Evolutionary conservation across 805 yeast species (phyloP), one percentile per base, ranked within the genome.

Genomic region (Clavispora phyllophila): DNA sequence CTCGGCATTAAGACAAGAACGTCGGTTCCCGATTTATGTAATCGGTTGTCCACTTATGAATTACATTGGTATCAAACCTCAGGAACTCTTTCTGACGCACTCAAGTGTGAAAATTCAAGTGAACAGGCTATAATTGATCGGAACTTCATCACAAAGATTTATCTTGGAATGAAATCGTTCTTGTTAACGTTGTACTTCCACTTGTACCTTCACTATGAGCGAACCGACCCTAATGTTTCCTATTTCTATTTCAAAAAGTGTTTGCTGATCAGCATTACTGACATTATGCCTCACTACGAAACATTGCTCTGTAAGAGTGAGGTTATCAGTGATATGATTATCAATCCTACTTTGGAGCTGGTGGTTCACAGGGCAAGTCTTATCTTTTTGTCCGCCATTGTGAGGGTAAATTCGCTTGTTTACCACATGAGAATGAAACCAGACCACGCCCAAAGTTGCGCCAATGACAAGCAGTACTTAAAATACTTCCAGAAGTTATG

Each of bases 341-440:
- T 53, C 44, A 56, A 56, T 34, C 59, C 60, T 1, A 46, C 50
- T 9, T 32, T 56, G 17, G 45, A 47, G 13, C 42, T 47, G 38
- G 45, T 57, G 40, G 55, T 66, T 17, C 69, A 65, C 41, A 65
- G 62, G 45, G 44, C 65, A 7, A 63, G 61, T 44, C 62, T 58
- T 47, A 47, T 63, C 4, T 50, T 57, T 35, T 46, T 64, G 28
- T 62, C 69, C 1, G 53, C 62, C 6, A 56, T 65, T 8, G 53
- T 64, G 3, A 53, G 66, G 29, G 55, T 58, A 9, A 68, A 66
- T 44, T 61, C 60, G 32, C 40, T 51, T 3, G 59, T 66, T 15
- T 57, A 55, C 39, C 53, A 52, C 22, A 44, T 57, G 56, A 54
- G 53, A 19, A 48, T 29, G 7, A 41, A 52, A 3, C 41, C 52